Evolutionary conservation across 169 alveolate genomes (phyloP), one percentile per base, ranked within the genome.

Genomic region (Plasmodium relictum): DNA sequence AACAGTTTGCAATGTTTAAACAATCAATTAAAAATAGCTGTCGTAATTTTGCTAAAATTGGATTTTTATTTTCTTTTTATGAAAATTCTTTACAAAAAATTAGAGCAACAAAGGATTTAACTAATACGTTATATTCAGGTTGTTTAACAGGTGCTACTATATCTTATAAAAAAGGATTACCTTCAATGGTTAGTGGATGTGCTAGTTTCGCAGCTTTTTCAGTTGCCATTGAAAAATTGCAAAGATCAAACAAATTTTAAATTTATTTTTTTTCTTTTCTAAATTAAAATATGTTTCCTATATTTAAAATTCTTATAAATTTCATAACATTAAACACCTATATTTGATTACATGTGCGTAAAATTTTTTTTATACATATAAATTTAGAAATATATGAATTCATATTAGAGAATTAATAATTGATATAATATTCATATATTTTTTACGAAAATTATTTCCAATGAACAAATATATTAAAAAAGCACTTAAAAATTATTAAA

Each of bases 201-300:
- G 90, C 93, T 18, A 93, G 95, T 5, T 93, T 93, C 85, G 95
- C 93, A n/a, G 95, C 95, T 56, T 93, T 93, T 86, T 91, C 95
- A 22, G 92, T 74, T 24, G 74, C 73, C 65, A 89, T 93, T 88
- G 95, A 93, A 78, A 78, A 78, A 48, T 78, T 63, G 78, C 89
- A 78, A 50, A 78, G 65, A 42, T 78, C 89, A 22, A 63, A 63
- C 6, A 78, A 66, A 24, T 78, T 63, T 63, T 65, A 69, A 62
- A 58, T 74, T 14, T 18, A 5, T 50, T 16, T n/a, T 68, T 45
- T 70, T 70, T 71, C 48, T 48, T 20, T 71, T 71, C 52, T 39
- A 20, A 22, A 48, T 56, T 48, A 50, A 50, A 71, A 22, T 16
- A 71, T 50, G 16, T 4, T 62, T 62, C 22, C 22, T 62, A 20